Base-by-base conservation (phyloP, 192 early-diverging fungal species). In the Backusella macrospora region DNA sequence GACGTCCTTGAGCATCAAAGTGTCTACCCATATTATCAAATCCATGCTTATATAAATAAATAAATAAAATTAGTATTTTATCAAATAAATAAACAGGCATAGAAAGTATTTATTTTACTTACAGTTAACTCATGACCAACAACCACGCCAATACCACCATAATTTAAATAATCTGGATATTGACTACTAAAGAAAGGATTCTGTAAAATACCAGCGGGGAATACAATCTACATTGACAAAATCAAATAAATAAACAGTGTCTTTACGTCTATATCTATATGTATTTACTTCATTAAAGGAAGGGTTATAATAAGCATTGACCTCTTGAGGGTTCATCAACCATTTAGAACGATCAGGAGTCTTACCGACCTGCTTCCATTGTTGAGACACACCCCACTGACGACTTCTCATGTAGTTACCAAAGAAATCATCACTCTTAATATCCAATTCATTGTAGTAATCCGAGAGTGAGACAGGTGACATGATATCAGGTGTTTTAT, bases 141-240 rank as follows among this genome's bases (percentile, higher is more conserved):
- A 6, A 90, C 83, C 15, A 76, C 47, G 13, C 91, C 91, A 49
- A 90, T 86, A 38, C 78, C 86, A 23, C 90, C 91, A 75, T 86
- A 91, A 47, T 90, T 89, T 9, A 92, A 46, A 64, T 90, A 90
- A 23, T 85, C 78, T 1, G 87, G 89, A 44, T 75, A 75, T 12
- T 76, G 67, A 4, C 29, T 47, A 26, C 70, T 45, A 49, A 85
- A 90, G 67, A 82, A 86, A n/a, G 89, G 89, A 13, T 37, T 38
- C 52, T 88, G 89, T 13, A 90, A 55, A 23, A 89, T 85, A 16
- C 87, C 89, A 5, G 89, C 89, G 16, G 80, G 76, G 70, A 87
- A 76, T 5, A 81, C 78, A 72, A 86, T 85, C 78, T 71, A 55
- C 15, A 66, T 13, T 34, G 3, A 46, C 6, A 26, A 15, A 40